Conservation (phyloP, 192 early-diverging fungal genomes). For the Kappamyces sp. region DNA sequence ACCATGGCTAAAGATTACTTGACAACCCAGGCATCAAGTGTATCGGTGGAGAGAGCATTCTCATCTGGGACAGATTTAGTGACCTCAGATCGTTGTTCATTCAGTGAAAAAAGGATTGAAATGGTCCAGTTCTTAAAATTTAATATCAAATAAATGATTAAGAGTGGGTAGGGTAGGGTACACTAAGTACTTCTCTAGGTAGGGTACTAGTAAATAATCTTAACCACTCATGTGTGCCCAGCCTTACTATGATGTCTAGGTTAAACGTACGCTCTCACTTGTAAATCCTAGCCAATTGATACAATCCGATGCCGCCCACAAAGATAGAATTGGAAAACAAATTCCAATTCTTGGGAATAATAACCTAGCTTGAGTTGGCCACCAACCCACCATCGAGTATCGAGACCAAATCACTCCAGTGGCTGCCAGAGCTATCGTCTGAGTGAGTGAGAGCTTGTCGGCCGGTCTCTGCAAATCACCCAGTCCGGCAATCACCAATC, state of each 20-base stretch:
- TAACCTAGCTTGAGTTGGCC: conserved; percentile 31
- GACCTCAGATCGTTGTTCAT: conserved; percentile 6
- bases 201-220: no score
- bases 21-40: conserved; percentile 14
- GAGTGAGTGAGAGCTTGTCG: conserved; percentile 79
- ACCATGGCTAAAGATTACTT: conserved; percentile 19
- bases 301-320: conserved; percentile 81
- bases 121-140: conserved; percentile 10
- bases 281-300: conserved; percentile 39
- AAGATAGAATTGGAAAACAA: conserved; percentile 88
- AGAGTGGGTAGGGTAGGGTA: background rate
- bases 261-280: no score
- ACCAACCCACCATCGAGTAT: conserved; percentile 61
- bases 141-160: conserved; percentile 3
- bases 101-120: conserved; percentile 1
- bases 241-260: background rate
- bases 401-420: conserved; percentile 98
- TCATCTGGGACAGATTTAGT: conserved; percentile 17
- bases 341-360: conserved; percentile 87
- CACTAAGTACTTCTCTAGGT: no score
- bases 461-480: conserved; percentile 83
- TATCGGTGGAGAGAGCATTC: conserved; percentile 11
- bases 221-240: conserved; percentile 3
- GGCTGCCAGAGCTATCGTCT: conserved; percentile 66
- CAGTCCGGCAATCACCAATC: conserved; percentile 88